Base-by-base conservation (phyloP, 257 asterid genomes). In the Sherardia arvensis region DNA sequence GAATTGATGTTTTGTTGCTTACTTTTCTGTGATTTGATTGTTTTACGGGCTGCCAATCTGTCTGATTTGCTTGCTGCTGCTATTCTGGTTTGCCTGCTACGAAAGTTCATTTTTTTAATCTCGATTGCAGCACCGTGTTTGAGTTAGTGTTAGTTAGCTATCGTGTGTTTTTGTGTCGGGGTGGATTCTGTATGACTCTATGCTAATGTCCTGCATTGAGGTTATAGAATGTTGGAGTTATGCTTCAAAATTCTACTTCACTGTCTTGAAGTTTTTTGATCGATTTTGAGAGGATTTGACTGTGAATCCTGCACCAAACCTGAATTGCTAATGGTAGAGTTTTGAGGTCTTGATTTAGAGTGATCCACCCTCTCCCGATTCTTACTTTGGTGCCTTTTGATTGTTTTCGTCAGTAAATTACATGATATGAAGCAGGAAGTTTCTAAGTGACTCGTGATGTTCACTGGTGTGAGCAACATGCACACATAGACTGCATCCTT, bases 331-430 rank as follows among this genome's bases (percentile, higher is more conserved):
- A 20, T 63, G 58, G 28, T 45, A 17, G 23, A 14, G 11, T 14
- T 25, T 63, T 14, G 23, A 27, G 20, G 21, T 47, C n/a, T 47
- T 0, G n/a, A 27, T 7, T 14, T 22, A 26, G 11, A 45, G 57
- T 63, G 58, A 34, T 43, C 23, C 55, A 25, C 43, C 66, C 66
- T 43, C 43, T 45, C 67, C 20, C 27, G 57, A 18, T 40, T 12
- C 7, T 12, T 40, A 14, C 3, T n/a, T n/a, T n/a, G n/a, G n/a
- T n/a, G n/a, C n/a, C n/a, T n/a, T n/a, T n/a, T n/a, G 43, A 17
- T 22, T 62, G 17, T 43, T 53, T 45, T 15, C 38, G 9, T 10
- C 8, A 43, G 28, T 6, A 12, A 38, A 38, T 36, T 15, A 7
- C 10, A 20, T n/a, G 26, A 17, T 32, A 43, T 7, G 45, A 23